phyloP scores from a whole-genome alignment of 1,284 basidiomycete species.

The Ceratobasidium sp. region DNA sequence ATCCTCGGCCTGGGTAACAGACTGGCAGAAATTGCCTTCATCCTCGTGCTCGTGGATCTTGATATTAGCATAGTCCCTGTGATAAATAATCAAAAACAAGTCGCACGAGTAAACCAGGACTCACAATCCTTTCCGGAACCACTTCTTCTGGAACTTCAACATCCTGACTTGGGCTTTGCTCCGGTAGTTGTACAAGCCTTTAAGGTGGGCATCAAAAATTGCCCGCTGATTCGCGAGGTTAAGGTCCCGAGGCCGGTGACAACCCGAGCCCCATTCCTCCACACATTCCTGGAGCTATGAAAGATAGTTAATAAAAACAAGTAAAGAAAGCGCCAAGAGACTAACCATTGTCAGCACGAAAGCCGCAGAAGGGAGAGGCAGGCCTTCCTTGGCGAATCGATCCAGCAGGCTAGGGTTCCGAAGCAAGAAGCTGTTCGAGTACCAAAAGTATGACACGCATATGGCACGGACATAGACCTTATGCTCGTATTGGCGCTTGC shows the following conservation, averaged over 20 bases:
- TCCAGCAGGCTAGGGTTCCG: not conserved
- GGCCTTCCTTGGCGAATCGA: not conserved
- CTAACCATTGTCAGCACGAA: constrained; percentile 7
- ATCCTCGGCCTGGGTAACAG: too few relatives aligned
- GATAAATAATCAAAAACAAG: too few relatives aligned
- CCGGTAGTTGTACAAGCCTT: not conserved
- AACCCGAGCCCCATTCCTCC: not conserved
- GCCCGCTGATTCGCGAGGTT: not conserved
- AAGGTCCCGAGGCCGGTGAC: not conserved
- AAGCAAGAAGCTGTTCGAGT: not conserved
- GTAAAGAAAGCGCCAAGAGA: not conserved
- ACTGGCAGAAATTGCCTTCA: too few relatives aligned
- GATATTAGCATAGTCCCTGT: too few relatives aligned
- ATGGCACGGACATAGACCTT: not conserved
- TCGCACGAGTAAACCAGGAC: too few relatives aligned
- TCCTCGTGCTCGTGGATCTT: too few relatives aligned
- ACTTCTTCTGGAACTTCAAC: too few relatives aligned
- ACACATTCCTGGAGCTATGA: not conserved
- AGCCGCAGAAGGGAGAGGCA: not conserved
- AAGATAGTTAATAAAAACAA: not conserved
- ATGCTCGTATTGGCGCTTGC: not conserved
- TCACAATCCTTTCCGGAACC: too few relatives aligned
- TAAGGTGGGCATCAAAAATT: constrained; percentile 3
- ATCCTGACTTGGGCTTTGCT: not conserved
- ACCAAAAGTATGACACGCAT: not conserved